Conservation (phyloP, 306 rosid species). For the Delonix regia region DNA sequence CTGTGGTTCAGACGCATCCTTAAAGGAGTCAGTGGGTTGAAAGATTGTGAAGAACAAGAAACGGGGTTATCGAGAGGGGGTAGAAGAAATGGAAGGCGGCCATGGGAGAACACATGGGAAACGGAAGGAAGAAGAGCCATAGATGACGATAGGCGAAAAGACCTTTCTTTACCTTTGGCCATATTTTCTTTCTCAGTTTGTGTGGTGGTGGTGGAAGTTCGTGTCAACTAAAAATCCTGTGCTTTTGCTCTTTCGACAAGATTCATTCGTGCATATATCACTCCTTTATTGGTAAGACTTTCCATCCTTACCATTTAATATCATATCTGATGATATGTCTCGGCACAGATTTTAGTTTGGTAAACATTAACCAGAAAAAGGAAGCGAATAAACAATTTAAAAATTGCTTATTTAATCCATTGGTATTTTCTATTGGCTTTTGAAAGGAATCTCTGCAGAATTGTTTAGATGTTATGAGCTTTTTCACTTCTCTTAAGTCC, state of each 20-base stretch:
- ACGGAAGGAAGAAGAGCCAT: conserved; percentile 53
- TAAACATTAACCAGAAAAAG: neutral
- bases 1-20: neutral
- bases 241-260: neutral
- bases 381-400: neutral
- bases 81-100: conserved; percentile 7
- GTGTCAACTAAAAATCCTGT: conserved; percentile 19
- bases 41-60: conserved; percentile 29
- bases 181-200: conserved; percentile 35
- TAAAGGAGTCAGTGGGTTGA: conserved; percentile 11
- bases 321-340: neutral
- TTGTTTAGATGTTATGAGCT: neutral
- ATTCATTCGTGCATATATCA: neutral
- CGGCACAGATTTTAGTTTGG: neutral
- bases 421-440: neutral
- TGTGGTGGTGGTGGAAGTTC: conserved; percentile 48
- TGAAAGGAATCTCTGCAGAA: neutral
- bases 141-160: conserved; percentile 35
- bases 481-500: neutral
- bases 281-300: neutral
- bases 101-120: conserved; percentile 39
- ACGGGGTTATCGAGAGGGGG: conserved; percentile 34
- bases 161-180: conserved; percentile 13
- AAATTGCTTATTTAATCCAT: neutral
- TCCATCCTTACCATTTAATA: neutral